Evolutionary conservation across 2,329 filamentous ascomycete species (phyloP), one percentile per base, ranked within the genome.

Genomic region (Nigrograna mackinnonii): DNA sequence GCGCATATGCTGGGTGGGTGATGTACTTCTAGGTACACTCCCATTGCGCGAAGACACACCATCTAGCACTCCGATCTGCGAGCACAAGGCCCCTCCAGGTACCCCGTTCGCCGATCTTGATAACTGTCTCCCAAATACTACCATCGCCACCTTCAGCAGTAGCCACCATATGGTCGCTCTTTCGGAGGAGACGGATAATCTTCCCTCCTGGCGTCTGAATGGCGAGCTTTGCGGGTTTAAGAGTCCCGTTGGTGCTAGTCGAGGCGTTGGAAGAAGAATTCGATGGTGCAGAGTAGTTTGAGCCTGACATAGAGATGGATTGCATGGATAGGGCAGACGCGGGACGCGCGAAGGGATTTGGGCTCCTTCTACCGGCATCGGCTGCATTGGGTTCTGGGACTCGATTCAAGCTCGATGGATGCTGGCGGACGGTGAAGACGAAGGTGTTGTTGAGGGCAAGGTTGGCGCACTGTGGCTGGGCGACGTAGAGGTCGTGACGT

Each of bases 401-500:
- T 12, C 52, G 52, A 4, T 48, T 60, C 1, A 79, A 70, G 1
- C 79, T 80, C 1, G 89, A 86, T 0, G 91, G 89, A 64, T 99
- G 91, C 63, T 99, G 94, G 34, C 94, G 88, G 47, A 99, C 87
- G 39, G 88, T 88, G 68, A 99, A 99, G 20, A 99, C 92, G 63
- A 96, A 99, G 0, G 94, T 99, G 66, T 99, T 97, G 74, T 97
- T 96, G 42, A 95, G 78, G 2, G 90, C 91, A 20, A 99, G 77
- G 19, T 85, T 83, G 52, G 86, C 81, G 66, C 94, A 99, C 68
- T 99, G 95, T 1, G 95, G 94, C 64, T 97, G 94, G 33, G 91
- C 89, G 50, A 99, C 89, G 68, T 99, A 99, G 44, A 99, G 85
- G 65, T 99, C 94, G 68, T 99, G 91, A 31, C 92, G 84, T 63